These are phyloP conservation scores for Yamadazyma atlantica DNA, from an alignment of 1,139 yeast genomes.

Conservation along the genomic window DNA sequence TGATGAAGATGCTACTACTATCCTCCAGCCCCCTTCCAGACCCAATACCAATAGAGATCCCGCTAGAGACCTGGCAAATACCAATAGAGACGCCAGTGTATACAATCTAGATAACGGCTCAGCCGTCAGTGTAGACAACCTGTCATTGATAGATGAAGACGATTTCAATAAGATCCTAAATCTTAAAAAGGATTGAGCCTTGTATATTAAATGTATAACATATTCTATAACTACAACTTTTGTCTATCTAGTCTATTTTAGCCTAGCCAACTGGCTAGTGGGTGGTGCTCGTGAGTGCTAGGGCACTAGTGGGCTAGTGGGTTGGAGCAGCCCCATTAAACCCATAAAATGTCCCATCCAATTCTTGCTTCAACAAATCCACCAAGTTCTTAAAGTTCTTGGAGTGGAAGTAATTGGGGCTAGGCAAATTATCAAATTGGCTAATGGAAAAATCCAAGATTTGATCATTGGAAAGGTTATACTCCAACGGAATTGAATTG, in stretches of 20 bases:
- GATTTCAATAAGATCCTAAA: conserved; percentile 10
- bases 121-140: conserved; percentile 8
- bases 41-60: neutral
- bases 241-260: too few relatives aligned
- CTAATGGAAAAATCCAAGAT: conserved; percentile 40
- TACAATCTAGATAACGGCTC: conserved; percentile 33
- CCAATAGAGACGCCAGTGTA: conserved; percentile 8
- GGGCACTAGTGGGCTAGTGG: too few relatives aligned
- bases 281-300: too few relatives aligned
- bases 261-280: too few relatives aligned
- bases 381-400: conserved; percentile 39
- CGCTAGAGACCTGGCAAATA: too few relatives aligned
- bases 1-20: conserved; percentile 28
- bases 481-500: conserved; percentile 37
- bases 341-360: conserved; percentile 44
- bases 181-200: neutral
- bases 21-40: neutral
- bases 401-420: conserved; percentile 46
- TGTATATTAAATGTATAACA: neutral
- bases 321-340: too few relatives aligned
- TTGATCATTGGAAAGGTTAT: conserved; percentile 42
- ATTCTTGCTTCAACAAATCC: conserved; percentile 30
- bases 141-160: conserved; percentile 8
- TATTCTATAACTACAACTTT: neutral
- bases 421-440: conserved; percentile 34